These are phyloP conservation scores for Epichloe baconii DNA, from an alignment of 2,329 filamentous ascomycete genomes.

Conservation along the genomic window DNA sequence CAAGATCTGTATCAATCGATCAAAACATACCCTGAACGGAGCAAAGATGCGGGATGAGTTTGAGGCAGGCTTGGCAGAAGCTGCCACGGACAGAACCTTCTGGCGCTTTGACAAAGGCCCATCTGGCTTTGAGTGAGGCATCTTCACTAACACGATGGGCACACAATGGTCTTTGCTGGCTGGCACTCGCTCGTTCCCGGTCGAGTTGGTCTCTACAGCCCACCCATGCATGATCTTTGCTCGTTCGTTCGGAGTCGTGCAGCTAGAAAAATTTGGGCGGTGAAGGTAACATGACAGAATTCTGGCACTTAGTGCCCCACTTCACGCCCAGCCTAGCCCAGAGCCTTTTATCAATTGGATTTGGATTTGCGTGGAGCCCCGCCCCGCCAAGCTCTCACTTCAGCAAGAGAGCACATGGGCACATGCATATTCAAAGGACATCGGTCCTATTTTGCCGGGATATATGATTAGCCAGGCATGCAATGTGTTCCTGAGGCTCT, in stretches of 20 bases:
- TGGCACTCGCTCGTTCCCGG: not conserved
- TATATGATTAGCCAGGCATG: too few species aligned
- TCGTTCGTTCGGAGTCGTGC: not conserved
- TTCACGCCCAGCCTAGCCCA: not conserved
- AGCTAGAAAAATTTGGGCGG: constrained; percentile 15
- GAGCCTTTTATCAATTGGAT: not conserved
- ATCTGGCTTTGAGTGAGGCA: constrained; percentile 46
- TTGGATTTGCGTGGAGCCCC: not conserved
- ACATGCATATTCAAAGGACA: not conserved
- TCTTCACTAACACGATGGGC: constrained; percentile 16
- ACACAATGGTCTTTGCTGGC: not conserved
- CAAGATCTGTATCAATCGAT: not conserved
- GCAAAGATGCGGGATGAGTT: constrained; percentile 73
- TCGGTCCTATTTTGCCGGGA: too few species aligned
- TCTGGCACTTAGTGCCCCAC: constrained; percentile 9
- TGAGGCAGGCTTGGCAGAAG: constrained; percentile 24
- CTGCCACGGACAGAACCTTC: constrained; percentile 38
- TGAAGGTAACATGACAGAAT: constrained; percentile 10
- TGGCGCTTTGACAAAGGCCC: constrained; percentile 64
- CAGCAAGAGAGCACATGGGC: not conserved
- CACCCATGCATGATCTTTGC: not conserved
- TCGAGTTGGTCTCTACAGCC: not conserved
- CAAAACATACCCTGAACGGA: constrained; percentile 67
- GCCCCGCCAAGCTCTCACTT: not conserved
- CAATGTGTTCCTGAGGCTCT: too few species aligned